These are phyloP conservation scores for Fonsecaea erecta DNA, from an alignment of 2,329 filamentous ascomycete species.

Conservation along the genomic window DNA sequence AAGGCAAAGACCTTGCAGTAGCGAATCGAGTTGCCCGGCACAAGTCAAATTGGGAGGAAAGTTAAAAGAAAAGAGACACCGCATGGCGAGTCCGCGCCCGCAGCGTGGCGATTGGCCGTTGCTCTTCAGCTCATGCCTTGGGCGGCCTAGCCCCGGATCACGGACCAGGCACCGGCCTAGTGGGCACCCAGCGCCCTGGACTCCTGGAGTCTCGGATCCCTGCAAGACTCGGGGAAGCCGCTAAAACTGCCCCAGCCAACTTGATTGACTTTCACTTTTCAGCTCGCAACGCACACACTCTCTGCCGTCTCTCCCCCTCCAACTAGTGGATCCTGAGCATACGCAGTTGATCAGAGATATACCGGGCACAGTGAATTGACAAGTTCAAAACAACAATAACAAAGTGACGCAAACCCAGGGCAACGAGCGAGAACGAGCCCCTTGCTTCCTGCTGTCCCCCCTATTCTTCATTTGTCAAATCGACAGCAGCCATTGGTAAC, in stretches of 20 bases:
- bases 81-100: neutral
- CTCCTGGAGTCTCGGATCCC: neutral
- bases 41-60: neutral
- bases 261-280: neutral
- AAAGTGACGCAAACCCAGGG: neutral
- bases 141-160: conserved; percentile 7
- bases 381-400: neutral
- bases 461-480: conserved; percentile 15
- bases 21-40: conserved; percentile 2
- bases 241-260: neutral
- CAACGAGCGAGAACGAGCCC: neutral
- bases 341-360: neutral
- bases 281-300: neutral
- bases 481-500: neutral
- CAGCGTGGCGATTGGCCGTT: conserved; percentile 3
- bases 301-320: no score
- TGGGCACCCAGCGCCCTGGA: neutral
- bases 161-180: neutral
- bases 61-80: neutral
- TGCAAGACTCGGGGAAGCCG: neutral
- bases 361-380: neutral
- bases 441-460: neutral
- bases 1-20: conserved; percentile 3
- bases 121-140: neutral
- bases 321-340: no score